A percentile compares a stretch with the other conserved stretches of the same genome.
phyloP scores from a whole-genome alignment of 2,329 filamentous ascomycete genomes.

The Xylariaceae sp. region DNA sequence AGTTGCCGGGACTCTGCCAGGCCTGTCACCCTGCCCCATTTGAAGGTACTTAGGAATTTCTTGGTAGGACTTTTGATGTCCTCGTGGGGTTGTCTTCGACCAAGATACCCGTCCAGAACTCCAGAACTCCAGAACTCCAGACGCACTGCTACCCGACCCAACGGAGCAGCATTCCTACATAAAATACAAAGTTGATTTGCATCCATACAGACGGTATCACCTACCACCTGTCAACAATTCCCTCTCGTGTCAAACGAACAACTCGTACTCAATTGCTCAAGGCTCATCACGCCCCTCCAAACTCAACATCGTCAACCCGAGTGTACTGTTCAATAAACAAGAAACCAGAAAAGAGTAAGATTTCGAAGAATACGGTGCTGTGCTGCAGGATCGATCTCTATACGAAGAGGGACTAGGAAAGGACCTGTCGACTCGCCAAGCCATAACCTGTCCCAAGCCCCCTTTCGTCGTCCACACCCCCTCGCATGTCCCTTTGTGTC shows the following conservation, averaged over 20 bases:
- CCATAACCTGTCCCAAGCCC: conserved; percentile 20
- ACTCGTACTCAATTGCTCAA: not conserved
- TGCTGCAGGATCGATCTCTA: too few species aligned
- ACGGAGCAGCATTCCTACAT: conserved; percentile 6
- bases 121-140: conserved; percentile 22
- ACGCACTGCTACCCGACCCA: conserved; percentile 31
- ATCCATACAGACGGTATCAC: not conserved
- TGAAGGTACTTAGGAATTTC: not conserved
- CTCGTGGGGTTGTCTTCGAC: not conserved
- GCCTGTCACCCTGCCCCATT: too few species aligned
- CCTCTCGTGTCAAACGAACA: not conserved
- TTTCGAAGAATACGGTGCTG: too few species aligned
- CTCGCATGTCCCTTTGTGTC: conserved; percentile 24
- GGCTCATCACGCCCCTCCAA: not conserved
- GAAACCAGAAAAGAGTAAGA: too few species aligned
- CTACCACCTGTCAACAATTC: not conserved
- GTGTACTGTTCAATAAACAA: too few species aligned
- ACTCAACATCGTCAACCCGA: not conserved
- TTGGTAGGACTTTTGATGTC: conserved; percentile 25
- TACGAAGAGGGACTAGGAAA: conserved; percentile 24
- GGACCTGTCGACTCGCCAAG: conserved; percentile 26
- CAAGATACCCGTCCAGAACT: not conserved
- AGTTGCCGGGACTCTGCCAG: not conserved
- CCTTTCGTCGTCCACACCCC: conserved; percentile 14
- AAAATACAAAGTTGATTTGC: not conserved